Evolutionary conservation across 768 basidiomycete genomes (phyloP).

Genomic region (Pleurotus cornucopiae): DNA sequence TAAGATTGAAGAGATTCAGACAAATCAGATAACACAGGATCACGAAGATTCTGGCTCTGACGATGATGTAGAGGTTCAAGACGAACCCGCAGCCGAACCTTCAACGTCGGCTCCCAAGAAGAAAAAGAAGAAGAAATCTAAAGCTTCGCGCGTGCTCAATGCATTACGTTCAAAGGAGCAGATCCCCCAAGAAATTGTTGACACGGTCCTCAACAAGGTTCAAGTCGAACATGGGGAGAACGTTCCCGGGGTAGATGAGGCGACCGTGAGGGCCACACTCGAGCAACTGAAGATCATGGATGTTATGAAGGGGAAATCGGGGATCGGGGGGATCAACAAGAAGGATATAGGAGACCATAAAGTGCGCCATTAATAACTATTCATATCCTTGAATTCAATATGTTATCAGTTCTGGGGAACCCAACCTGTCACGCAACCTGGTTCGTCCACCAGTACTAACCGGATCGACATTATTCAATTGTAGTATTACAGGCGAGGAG

Average conservation of each 20-base stretch:
- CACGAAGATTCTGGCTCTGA: conserved; percentile 26
- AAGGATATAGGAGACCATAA: conserved; percentile 89
- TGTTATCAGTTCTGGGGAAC: conserved; percentile 86
- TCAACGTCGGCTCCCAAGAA: conserved; percentile 56
- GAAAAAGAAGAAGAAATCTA: conserved; percentile 89
- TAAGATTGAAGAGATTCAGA: background rate
- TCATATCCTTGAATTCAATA: background rate
- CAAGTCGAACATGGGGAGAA: conserved; percentile 49
- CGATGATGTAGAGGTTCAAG: conserved; percentile 15
- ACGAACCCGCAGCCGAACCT: conserved; percentile 20
- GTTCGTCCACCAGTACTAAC: conserved; percentile 26
- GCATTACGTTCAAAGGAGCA: conserved; percentile 42
- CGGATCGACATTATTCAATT: background rate
- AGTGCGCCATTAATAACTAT: conserved; percentile 36
- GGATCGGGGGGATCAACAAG: conserved; percentile 67
- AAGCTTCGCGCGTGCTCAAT: conserved; percentile 49
- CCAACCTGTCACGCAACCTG: conserved; percentile 92
- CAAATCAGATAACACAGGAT: background rate
- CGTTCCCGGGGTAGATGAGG: conserved; percentile 48
- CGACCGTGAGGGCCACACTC: conserved; percentile 63
- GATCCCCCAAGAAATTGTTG: conserved; percentile 58
- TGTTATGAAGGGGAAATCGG: conserved; percentile 76
- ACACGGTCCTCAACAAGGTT: conserved; percentile 64
- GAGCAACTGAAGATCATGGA: conserved; percentile 84
- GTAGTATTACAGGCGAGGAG: conserved; percentile 46